These are phyloP conservation scores for Sugiyamaella xylanicola DNA, from an alignment of 1,139 yeast genomes.

Conservation along the genomic window DNA sequence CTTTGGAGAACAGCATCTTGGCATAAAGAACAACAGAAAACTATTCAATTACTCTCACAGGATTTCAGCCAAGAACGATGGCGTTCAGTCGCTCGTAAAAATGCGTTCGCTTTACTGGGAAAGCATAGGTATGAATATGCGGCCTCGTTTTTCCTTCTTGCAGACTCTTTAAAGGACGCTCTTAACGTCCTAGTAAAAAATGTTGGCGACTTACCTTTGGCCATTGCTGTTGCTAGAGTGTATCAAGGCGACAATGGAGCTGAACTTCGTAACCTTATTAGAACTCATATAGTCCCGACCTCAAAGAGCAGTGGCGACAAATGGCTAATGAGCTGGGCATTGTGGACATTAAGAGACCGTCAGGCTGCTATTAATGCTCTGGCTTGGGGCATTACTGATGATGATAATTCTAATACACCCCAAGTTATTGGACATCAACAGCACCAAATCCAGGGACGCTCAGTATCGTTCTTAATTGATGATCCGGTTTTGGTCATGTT, in stretches of 20 bases:
- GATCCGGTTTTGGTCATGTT: conserved; percentile 80
- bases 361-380: conserved; percentile 33
- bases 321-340: conserved; percentile 83
- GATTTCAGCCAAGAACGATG: conserved; percentile 76
- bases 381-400: conserved; percentile 25
- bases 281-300: conserved; percentile 55
- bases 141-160: conserved; percentile 86
- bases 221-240: conserved; percentile 77
- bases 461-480: conserved; percentile 60
- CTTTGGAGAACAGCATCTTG: conserved; percentile 79
- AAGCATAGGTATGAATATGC: conserved; percentile 87
- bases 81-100: conserved; percentile 86
- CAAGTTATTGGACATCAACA: conserved; percentile 29
- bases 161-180: conserved; percentile 73
- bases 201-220: conserved; percentile 66
- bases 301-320: conserved; percentile 69
- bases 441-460: conserved; percentile 34
- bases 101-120: conserved; percentile 87
- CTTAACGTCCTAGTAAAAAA: conserved; percentile 71
- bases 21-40: conserved; percentile 80
- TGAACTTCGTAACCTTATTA: conserved; percentile 54
- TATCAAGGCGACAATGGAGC: conserved; percentile 61
- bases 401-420: neutral
- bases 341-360: conserved; percentile 56
- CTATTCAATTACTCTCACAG: conserved; percentile 71